phyloP scores from a whole-genome alignment of 768 basidiomycete species.

The Rhodosporidiobolus sp. region DNA sequence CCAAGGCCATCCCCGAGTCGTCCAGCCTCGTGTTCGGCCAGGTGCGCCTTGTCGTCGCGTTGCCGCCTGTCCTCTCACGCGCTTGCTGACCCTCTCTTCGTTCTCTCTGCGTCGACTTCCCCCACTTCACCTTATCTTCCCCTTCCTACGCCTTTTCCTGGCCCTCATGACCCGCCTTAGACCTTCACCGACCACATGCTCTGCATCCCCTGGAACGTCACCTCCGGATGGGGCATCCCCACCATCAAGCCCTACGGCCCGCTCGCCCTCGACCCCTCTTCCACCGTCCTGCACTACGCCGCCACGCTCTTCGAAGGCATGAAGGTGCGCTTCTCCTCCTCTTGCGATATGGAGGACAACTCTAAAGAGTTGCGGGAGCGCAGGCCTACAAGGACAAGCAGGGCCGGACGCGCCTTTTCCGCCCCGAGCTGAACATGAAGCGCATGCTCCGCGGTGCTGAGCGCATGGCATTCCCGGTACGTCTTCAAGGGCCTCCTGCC shows the following conservation, averaged over 20 bases:
- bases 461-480: conserved; percentile 54
- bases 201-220: conserved; percentile 59
- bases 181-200: conserved; percentile 57
- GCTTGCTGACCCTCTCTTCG: too few species aligned
- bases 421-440: conserved; percentile 61
- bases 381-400: conserved; percentile 76
- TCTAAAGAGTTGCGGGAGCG: conserved; percentile 40
- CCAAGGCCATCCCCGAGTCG: conserved; percentile 62
- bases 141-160: too few species aligned
- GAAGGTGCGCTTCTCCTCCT: conserved; percentile 7
- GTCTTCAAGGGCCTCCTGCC: too few species aligned
- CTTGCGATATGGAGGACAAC: too few species aligned
- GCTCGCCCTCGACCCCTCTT: conserved; percentile 68
- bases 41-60: too few species aligned
- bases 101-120: too few species aligned
- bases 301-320: conserved; percentile 84
- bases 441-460: conserved; percentile 74
- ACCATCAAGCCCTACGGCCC: conserved; percentile 78
- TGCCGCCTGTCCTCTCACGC: too few species aligned
- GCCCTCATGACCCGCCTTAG: too few species aligned
- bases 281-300: conserved; percentile 85
- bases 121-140: too few species aligned
- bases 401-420: conserved; percentile 70
- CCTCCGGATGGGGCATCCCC: conserved; percentile 77
- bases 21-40: conserved; percentile 75